Conservation (phyloP, 768 basidiomycete genomes). For the Polyporus arcularius region DNA sequence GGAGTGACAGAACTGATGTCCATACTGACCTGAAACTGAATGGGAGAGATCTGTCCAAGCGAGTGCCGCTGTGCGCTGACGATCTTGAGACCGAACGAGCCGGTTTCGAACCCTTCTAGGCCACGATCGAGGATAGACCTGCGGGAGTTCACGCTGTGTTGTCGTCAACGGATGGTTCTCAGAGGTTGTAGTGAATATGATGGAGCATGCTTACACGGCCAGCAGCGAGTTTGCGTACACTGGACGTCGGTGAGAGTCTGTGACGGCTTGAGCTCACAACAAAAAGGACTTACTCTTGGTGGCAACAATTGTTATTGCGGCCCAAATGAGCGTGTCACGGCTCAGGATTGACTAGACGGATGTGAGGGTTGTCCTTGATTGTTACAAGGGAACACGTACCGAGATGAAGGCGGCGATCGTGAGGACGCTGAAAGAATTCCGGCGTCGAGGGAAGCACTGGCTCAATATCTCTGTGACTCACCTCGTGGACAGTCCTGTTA, state of each 20-base stretch:
- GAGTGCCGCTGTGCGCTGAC: not conserved
- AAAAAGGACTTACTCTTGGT: not conserved
- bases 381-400: not conserved
- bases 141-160: too few relatives aligned
- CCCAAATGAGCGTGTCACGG: not conserved
- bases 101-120: constrained; percentile 10
- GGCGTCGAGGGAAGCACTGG: not conserved
- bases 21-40: too few relatives aligned
- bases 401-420: not conserved
- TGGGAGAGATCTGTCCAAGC: too few relatives aligned
- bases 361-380: not conserved
- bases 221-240: not conserved
- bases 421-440: not conserved
- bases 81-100: constrained; percentile 11
- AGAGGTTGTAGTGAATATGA: too few relatives aligned
- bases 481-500: not conserved
- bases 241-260: not conserved
- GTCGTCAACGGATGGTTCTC: too few relatives aligned
- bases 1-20: too few relatives aligned
- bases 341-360: not conserved
- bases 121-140: constrained; percentile 1
- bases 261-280: not conserved
- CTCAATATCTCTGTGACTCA: not conserved
- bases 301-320: not conserved
- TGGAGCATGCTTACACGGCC: not conserved